Conservation (phyloP, 2,329 filamentous ascomycete genomes). For the Neonectria neomacrospora region DNA sequence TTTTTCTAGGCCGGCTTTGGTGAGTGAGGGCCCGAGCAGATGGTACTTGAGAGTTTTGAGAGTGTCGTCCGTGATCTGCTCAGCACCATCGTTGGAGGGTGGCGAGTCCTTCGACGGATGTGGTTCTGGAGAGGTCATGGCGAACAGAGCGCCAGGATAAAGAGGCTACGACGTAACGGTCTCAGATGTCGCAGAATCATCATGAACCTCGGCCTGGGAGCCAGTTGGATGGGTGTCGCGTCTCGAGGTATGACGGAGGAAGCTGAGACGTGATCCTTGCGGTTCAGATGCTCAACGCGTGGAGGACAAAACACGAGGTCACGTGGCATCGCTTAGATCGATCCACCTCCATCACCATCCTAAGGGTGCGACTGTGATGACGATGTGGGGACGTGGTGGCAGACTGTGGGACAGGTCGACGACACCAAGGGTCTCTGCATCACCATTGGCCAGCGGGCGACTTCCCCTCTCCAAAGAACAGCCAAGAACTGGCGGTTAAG, state of each 20-base stretch:
- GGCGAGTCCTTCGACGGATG: slow-evolving; percentile 25
- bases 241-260: slow-evolving; percentile 22
- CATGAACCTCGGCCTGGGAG: slow-evolving; percentile 25
- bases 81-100: slow-evolving; percentile 28
- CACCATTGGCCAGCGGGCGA: slow-evolving; percentile 39
- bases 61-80: slow-evolving; percentile 20
- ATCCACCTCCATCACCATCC: slow-evolving; percentile 1
- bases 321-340: slow-evolving; percentile 30
- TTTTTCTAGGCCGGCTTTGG: slow-evolving; percentile 90
- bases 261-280: slow-evolving; percentile 36
- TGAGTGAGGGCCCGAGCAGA: slow-evolving; percentile 88
- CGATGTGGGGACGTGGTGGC: slow-evolving; percentile 37
- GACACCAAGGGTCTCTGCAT: slow-evolving; percentile 40
- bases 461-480: slow-evolving; percentile 40
- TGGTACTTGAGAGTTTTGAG: slow-evolving; percentile 82
- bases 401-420: slow-evolving; percentile 40
- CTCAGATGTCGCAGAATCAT: slow-evolving; percentile 31
- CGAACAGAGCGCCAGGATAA: slow-evolving; percentile 22
- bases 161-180: slow-evolving; percentile 8
- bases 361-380: slow-evolving; percentile 33
- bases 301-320: slow-evolving; percentile 37
- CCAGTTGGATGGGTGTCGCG: slow-evolving; percentile 32
- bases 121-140: slow-evolving; percentile 33
- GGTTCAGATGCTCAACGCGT: slow-evolving; percentile 32
- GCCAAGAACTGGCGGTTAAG: slow-evolving; percentile 44